These are phyloP conservation scores for Astragalus glycyphyllos DNA, from an alignment of 306 rosid species.

Conservation along the genomic window DNA sequence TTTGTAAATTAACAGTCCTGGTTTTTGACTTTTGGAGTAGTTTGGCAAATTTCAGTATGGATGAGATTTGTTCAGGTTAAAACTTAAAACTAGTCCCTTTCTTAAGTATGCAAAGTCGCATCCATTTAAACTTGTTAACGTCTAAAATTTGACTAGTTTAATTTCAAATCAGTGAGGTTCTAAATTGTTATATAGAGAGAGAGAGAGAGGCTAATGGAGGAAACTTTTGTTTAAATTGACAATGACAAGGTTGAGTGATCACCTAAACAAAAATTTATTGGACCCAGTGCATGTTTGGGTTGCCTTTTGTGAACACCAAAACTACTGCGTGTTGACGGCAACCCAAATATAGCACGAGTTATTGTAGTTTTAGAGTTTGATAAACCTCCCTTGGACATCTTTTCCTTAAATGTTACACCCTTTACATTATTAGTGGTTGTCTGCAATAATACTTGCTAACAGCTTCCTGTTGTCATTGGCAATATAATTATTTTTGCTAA, in stretches of 20 bases:
- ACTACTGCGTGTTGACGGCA: too few relatives aligned
- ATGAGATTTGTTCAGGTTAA: conserved; percentile 1
- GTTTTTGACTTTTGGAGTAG: conserved; percentile 8
- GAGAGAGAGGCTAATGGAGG: background rate
- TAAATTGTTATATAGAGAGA: conserved; percentile 1
- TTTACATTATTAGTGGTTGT: conserved; percentile 5
- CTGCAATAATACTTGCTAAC: background rate
- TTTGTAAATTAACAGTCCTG: background rate
- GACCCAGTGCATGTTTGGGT: background rate
- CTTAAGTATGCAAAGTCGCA: background rate
- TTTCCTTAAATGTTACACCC: conserved; percentile 12
- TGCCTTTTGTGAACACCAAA: too few relatives aligned
- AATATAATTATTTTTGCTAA: background rate
- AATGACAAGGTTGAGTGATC: conserved; percentile 10
- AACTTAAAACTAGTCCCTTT: conserved; percentile 6
- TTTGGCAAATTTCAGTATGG: conserved; percentile 5
- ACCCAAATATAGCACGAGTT: too few relatives aligned
- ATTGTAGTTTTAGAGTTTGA: background rate
- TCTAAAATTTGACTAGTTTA: background rate
- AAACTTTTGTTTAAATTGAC: background rate
- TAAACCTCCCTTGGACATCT: background rate
- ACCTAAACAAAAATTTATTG: background rate
- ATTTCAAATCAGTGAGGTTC: conserved; percentile 3
- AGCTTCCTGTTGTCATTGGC: conserved; percentile 75
- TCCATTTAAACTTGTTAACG: conserved; percentile 4